These are phyloP conservation scores for Tricholoma flavovirens DNA, from an alignment of 768 basidiomycete species.

Conservation along the genomic window DNA sequence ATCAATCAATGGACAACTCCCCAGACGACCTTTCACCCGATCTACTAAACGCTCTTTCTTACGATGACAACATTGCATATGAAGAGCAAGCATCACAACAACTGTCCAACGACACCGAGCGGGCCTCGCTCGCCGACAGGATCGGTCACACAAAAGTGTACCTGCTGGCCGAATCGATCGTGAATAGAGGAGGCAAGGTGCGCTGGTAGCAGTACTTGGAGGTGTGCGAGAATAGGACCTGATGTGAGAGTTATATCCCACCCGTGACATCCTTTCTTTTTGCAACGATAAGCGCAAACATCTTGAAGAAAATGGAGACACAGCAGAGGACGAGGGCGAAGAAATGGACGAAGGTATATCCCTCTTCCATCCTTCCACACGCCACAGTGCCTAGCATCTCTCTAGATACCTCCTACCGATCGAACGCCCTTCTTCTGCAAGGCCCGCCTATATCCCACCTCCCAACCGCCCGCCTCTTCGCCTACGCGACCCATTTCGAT, in stretches of 20 bases:
- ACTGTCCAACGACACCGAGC: constrained; percentile 21
- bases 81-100: constrained; percentile 49
- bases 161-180: constrained; percentile 63
- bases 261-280: constrained; percentile 11
- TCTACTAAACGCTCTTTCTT: constrained; percentile 35
- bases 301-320: constrained; percentile 26
- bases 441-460: constrained; percentile 72
- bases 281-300: constrained; percentile 47
- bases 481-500: constrained; percentile 76
- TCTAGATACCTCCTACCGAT: constrained; percentile 45
- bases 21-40: constrained; percentile 30
- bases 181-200: constrained; percentile 66
- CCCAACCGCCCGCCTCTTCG: constrained; percentile 73
- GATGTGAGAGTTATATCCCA: constrained; percentile 34
- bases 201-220: constrained; percentile 42
- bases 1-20: constrained; percentile 42
- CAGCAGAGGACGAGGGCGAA: constrained; percentile 23
- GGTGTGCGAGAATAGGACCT: constrained; percentile 33
- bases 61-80: constrained; percentile 50
- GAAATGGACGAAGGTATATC: constrained; percentile 30
- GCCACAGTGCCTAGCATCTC: not conserved
- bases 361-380: not conserved
- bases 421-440: constrained; percentile 65
- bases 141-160: constrained; percentile 75
- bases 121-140: constrained; percentile 51